Evolutionary conservation across 176 grass and related monocot genomes (phyloP).

Genomic region (Puccinellia tenuiflora): DNA sequence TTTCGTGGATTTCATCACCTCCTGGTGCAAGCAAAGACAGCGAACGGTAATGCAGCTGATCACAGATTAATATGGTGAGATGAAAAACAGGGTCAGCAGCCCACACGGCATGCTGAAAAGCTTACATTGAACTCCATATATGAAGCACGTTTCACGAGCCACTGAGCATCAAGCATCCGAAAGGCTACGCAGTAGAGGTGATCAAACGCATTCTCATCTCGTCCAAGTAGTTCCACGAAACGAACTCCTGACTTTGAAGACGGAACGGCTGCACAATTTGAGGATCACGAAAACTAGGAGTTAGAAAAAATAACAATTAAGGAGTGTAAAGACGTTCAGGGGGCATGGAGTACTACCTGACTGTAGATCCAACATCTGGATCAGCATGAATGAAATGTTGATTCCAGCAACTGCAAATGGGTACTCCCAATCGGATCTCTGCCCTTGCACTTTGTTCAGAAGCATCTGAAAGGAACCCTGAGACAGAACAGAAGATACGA

Average conservation of each 20-base stretch:
- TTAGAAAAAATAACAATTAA: neutral
- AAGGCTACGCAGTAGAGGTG: slow-evolving; percentile 88
- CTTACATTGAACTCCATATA: slow-evolving; percentile 98
- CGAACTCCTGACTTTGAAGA: slow-evolving; percentile 63
- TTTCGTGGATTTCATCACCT: slow-evolving; percentile 88
- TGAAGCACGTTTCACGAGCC: slow-evolving; percentile 83
- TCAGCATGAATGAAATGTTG: slow-evolving; percentile 96
- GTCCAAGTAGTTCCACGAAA: slow-evolving; percentile 68
- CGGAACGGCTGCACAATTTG: slow-evolving; percentile 40
- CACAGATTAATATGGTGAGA: neutral
- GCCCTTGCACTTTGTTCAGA: slow-evolving; percentile 74
- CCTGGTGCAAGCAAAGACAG: slow-evolving; percentile 37
- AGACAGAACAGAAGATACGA: neutral
- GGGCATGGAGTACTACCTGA: slow-evolving; percentile 36
- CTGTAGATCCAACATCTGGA: slow-evolving; percentile 89
- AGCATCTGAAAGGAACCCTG: slow-evolving; percentile 73
- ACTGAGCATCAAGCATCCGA: slow-evolving; percentile 79
- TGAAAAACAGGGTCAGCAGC: neutral
- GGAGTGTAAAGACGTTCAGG: neutral
- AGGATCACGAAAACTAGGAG: neutral
- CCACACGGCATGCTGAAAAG: neutral
- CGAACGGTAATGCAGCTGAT: neutral
- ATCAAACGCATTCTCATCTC: slow-evolving; percentile 83
- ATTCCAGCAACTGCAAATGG: slow-evolving; percentile 94
- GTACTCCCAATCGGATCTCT: slow-evolving; percentile 88